A percentile compares a stretch with the other conserved stretches of the same genome.
phyloP scores from a whole-genome alignment of 306 rosid genomes.

The Lathyrus aphaca region DNA sequence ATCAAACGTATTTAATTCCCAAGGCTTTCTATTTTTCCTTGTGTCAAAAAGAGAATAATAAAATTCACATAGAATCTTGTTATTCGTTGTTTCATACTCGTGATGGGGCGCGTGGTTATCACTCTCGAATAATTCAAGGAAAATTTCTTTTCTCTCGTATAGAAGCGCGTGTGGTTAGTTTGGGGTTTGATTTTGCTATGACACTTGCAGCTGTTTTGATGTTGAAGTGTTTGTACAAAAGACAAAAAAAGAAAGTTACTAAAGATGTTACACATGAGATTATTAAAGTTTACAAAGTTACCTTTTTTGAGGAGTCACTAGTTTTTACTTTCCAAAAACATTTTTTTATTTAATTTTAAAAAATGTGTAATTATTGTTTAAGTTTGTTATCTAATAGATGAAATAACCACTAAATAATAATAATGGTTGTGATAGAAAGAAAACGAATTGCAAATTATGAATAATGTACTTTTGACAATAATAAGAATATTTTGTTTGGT shows the following conservation, averaged over 20 bases:
- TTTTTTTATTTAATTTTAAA: too few relatives aligned
- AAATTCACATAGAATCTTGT: constrained; percentile 34
- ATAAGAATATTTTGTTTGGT: too few relatives aligned
- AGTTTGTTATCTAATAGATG: too few relatives aligned
- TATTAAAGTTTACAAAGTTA: neutral
- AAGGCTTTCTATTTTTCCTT: neutral
- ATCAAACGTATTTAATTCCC: neutral
- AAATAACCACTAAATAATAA: too few relatives aligned
- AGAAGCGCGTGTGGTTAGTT: constrained; percentile 36
- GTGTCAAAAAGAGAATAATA: neutral
- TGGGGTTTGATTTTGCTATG: constrained; percentile 23
- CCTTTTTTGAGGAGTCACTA: neutral
- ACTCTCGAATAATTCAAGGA: neutral
- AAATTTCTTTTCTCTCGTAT: too few relatives aligned
- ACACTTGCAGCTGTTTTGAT: constrained; percentile 51
- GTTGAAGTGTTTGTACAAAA: constrained; percentile 36
- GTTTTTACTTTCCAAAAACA: neutral
- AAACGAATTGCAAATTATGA: too few relatives aligned
- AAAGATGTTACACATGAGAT: neutral
- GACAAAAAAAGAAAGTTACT: neutral
- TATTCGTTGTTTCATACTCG: constrained; percentile 8
- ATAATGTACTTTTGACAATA: too few relatives aligned
- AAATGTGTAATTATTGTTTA: too few relatives aligned
- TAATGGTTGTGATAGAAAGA: too few relatives aligned
- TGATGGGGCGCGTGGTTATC: neutral